Base-by-base conservation (phyloP, 805 yeast species). In the Priceomyces medius region DNA sequence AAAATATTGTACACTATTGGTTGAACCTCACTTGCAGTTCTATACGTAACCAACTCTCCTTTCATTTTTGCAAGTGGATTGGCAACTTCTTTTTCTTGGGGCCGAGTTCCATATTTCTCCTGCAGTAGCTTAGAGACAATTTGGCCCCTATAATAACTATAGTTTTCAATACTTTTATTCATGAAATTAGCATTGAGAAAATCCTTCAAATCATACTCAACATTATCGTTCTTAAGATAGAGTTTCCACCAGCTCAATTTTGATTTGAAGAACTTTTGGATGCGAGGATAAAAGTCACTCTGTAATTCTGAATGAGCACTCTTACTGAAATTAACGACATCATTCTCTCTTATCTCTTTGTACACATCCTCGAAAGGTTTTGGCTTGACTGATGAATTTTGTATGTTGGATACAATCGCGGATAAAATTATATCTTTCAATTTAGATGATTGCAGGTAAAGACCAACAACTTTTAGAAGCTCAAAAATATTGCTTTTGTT, bases 201-300 rank as follows among this genome's bases (percentile, higher is more conserved):
- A 42, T 70, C 76, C 42, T 70, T 70, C 33, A 70, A 46, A 28
- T 60, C 64, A 43, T 70, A 70, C 49, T 68, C 74, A 17, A 70
- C 68, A 46, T 70, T 69, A 38, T 70, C 76, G 44, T 70, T 70
- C 35, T 58, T 59, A 42, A 53, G 54, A 47, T 70, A 70, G n/a
- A 70, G 49, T 46, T 55, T 68, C 71, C 73, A 70, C 74, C 74
- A 70, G 13, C 50, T 48, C 37, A 70, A 57, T 13, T 53, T 58
- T 14, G 49, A 52, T 18, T 40, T 44, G 56, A 70, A 67, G 37
- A 60, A 66, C 1, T 41, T 45, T 13, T 45, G 47, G 1, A 71
- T 60, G 4, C 53, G 42, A 1, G 75, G 74, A 12, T 59, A 54
- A 32, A 70, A 59, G 3, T 48, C 47, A 21, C 53, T 40, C 43